Evolutionary conservation across 257 asterid species (phyloP).

Genomic region (Paraleonurus japonicus): DNA sequence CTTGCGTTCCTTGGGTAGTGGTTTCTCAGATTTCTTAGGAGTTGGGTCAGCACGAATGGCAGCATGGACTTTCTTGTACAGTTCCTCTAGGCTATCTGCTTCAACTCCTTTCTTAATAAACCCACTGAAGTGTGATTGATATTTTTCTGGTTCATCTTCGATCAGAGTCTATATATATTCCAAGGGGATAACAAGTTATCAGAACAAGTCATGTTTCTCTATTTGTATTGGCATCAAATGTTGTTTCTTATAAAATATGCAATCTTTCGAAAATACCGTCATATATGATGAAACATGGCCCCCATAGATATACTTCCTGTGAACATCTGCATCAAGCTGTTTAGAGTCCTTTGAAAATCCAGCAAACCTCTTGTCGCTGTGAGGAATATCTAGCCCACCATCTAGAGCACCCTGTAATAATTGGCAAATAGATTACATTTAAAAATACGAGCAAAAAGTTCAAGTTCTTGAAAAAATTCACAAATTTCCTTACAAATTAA

Average conservation of each 20-base stretch:
- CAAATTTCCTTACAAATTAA: too few relatives aligned
- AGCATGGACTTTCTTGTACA: slow-evolving; percentile 50
- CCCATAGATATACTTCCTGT: slow-evolving; percentile 69
- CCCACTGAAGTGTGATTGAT: slow-evolving; percentile 39
- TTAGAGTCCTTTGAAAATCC: slow-evolving; percentile 66
- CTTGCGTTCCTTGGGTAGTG: slow-evolving; percentile 46
- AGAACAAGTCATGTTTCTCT: neutral
- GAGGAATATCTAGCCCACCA: slow-evolving; percentile 82
- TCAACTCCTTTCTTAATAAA: slow-evolving; percentile 40
- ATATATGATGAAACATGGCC: slow-evolving; percentile 71
- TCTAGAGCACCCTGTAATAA: slow-evolving; percentile 65
- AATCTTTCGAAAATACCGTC: slow-evolving; percentile 39
- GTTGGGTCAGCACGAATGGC: slow-evolving; percentile 49
- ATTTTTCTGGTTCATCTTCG: slow-evolving; percentile 59
- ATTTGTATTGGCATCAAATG: neutral
- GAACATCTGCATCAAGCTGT: slow-evolving; percentile 66
- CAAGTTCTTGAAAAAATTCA: neutral
- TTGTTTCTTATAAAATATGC: neutral
- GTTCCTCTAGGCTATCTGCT: slow-evolving; percentile 39
- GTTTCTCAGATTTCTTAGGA: slow-evolving; percentile 37
- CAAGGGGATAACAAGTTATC: neutral
- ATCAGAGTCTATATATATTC: slow-evolving; percentile 31
- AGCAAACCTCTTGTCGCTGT: slow-evolving; percentile 81
- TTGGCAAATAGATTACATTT: neutral
- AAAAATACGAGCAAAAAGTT: neutral